These are phyloP conservation scores for Podaxis pistillaris DNA, from an alignment of 768 basidiomycete genomes.

Conservation along the genomic window DNA sequence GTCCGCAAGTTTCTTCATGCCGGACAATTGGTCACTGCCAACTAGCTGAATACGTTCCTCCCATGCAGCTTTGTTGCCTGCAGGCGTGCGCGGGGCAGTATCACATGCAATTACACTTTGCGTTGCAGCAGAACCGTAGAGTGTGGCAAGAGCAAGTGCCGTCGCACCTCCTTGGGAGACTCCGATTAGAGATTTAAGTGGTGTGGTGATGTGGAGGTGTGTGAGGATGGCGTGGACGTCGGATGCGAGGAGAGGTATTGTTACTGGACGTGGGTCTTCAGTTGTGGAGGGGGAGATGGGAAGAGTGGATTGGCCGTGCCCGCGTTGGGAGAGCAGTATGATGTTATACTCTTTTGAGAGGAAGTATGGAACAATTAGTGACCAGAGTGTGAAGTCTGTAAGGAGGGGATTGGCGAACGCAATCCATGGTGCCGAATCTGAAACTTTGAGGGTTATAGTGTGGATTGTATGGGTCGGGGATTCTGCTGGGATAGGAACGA, in stretches of 20 bases:
- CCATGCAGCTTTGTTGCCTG: constrained; percentile 50
- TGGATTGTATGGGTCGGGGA: constrained; percentile 35
- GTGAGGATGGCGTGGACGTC: constrained; percentile 40
- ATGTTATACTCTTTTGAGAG: constrained; percentile 40
- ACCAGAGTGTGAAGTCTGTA: constrained; percentile 50
- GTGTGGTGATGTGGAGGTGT: constrained; percentile 21
- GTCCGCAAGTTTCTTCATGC: constrained; percentile 39
- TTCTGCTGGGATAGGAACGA: constrained; percentile 32
- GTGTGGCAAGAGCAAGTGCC: constrained; percentile 43
- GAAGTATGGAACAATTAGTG: constrained; percentile 38
- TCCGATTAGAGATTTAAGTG: constrained; percentile 45
- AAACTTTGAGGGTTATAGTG: constrained; percentile 37
- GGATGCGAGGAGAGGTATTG: constrained; percentile 43
- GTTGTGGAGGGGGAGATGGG: constrained; percentile 16
- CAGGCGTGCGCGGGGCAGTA: constrained; percentile 41
- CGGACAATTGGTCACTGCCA: constrained; percentile 28
- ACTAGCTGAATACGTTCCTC: constrained; percentile 41
- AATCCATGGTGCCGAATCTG: constrained; percentile 46
- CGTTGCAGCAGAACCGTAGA: constrained; percentile 29
- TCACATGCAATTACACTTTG: constrained; percentile 47
- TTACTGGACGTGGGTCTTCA: constrained; percentile 23
- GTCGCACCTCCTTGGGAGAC: constrained; percentile 55
- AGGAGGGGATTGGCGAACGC: constrained; percentile 51
- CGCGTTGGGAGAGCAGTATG: constrained; percentile 49
- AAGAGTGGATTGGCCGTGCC: constrained; percentile 46